Percentiles rank a stretch among this genome's conserved stretches.
These are phyloP conservation scores for Davidsoniella neocaledoniae DNA, from an alignment of 2,329 filamentous ascomycete species.

Conservation along the genomic window DNA sequence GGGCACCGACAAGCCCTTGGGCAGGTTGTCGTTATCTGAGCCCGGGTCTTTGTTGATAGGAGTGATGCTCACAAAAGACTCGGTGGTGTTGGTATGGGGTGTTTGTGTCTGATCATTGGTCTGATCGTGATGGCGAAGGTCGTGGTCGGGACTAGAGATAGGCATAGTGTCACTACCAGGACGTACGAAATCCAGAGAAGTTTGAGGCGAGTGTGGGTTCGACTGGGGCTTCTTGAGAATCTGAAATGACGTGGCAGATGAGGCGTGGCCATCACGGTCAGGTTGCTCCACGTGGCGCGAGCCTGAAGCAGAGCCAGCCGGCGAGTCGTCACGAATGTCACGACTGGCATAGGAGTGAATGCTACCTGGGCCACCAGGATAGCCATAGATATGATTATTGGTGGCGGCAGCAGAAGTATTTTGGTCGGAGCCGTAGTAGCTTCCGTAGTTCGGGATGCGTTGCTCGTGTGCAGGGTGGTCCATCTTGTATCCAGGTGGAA, in stretches of 20 bases:
- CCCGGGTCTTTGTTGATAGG: slow-evolving; percentile 11
- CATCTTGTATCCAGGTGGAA: slow-evolving; percentile 16
- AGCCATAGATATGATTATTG: slow-evolving; percentile 14
- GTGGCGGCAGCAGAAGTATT: slow-evolving; percentile 15
- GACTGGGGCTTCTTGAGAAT: slow-evolving; percentile 33
- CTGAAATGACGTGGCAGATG: slow-evolving; percentile 25
- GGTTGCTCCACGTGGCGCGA: slow-evolving; percentile 10
- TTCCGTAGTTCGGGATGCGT: slow-evolving; percentile 14
- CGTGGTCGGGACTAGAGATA: slow-evolving; percentile 27
- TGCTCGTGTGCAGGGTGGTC: slow-evolving; percentile 15
- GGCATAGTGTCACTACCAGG: slow-evolving; percentile 26
- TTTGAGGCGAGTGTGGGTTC: slow-evolving; percentile 23
- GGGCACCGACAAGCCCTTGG: slow-evolving; percentile 3
- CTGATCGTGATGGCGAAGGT: slow-evolving; percentile 23
- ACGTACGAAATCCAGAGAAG: slow-evolving; percentile 23
- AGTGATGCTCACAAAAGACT: slow-evolving; percentile 10
- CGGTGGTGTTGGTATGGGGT: slow-evolving; percentile 10
- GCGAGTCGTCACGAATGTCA: slow-evolving; percentile 27
- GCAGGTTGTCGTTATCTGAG: slow-evolving; percentile 4
- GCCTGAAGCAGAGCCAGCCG: slow-evolving; percentile 16
- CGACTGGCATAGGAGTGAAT: slow-evolving; percentile 10
- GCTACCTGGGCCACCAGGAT: slow-evolving; percentile 13
- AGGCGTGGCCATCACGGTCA: slow-evolving; percentile 17
- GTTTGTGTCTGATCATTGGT: slow-evolving; percentile 22
- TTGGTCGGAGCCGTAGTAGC: slow-evolving; percentile 10